These are phyloP conservation scores for Metschnikowia colocasiae DNA, from an alignment of 805 yeast genomes.

Conservation along the genomic window DNA sequence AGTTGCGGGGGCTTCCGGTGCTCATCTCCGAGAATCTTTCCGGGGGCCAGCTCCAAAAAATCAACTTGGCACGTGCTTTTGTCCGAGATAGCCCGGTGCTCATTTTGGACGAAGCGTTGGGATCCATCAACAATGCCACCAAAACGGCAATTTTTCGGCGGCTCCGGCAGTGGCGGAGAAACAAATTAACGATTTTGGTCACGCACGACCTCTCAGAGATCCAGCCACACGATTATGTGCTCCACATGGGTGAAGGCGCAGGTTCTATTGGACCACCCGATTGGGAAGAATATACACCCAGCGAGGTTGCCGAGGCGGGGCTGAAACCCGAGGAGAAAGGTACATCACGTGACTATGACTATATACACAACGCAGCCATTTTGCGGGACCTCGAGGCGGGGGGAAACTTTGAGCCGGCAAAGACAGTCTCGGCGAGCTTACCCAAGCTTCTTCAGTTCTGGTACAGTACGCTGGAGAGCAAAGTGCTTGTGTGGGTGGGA, in stretches of 20 bases:
- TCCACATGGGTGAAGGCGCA: too few relatives aligned
- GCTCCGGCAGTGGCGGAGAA: slow-evolving; percentile 57
- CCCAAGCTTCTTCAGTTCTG: slow-evolving; percentile 26
- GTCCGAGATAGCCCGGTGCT: slow-evolving; percentile 70
- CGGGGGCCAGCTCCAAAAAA: slow-evolving; percentile 88
- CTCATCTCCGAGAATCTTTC: slow-evolving; percentile 53
- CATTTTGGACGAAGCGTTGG: slow-evolving; percentile 80
- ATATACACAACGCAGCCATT: not conserved
- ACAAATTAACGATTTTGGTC: slow-evolving; percentile 72
- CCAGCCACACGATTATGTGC: slow-evolving; percentile 51
- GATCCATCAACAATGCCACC: slow-evolving; percentile 66
- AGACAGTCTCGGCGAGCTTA: slow-evolving; percentile 20
- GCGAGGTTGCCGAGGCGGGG: not conserved
- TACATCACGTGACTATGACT: not conserved
- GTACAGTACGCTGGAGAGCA: slow-evolving; percentile 18
- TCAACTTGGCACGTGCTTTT: slow-evolving; percentile 81
- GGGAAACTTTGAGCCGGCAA: slow-evolving; percentile 3
- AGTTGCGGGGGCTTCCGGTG: slow-evolving; percentile 31
- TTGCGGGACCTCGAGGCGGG: not conserved
- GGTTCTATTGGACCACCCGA: too few relatives aligned
- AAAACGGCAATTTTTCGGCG: slow-evolving; percentile 45
- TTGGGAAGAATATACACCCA: too few relatives aligned
- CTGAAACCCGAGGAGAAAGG: not conserved
- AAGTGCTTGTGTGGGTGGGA: slow-evolving; percentile 45
- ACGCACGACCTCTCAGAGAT: slow-evolving; percentile 75